Percentiles rank a stretch among this genome's conserved stretches.
Evolutionary conservation across 805 yeast species (phyloP).

Genomic region (Ogataea henricii): DNA sequence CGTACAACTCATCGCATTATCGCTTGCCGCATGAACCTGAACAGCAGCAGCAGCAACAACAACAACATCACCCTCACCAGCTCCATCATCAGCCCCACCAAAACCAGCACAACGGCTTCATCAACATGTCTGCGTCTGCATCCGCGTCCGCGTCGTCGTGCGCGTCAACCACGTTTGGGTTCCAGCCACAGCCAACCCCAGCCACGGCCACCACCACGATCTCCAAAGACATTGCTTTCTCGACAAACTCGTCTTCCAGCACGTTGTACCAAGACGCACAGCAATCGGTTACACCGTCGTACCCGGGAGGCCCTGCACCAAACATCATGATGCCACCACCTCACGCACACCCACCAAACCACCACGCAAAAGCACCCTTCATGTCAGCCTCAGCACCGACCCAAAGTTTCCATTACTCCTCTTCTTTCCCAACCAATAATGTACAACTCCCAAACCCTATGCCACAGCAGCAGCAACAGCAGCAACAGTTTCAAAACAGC

Average conservation of each 20-base stretch:
- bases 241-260: slow-evolving; percentile 36
- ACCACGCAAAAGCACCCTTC: slow-evolving; percentile 22
- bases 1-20: slow-evolving; percentile 20
- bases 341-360: slow-evolving; percentile 4
- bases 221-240: slow-evolving; percentile 49
- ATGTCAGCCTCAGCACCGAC: slow-evolving; percentile 34
- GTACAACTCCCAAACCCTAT: background rate
- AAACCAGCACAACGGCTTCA: slow-evolving; percentile 19
- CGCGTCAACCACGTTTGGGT: slow-evolving; percentile 21
- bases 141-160: slow-evolving; percentile 15
- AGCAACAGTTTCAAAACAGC: slow-evolving; percentile 14
- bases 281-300: slow-evolving; percentile 25
- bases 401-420: slow-evolving; percentile 22
- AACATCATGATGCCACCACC: slow-evolving; percentile 11
- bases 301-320: slow-evolving; percentile 7
- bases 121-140: slow-evolving; percentile 19
- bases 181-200: slow-evolving; percentile 42
- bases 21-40: slow-evolving; percentile 9
- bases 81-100: no score
- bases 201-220: slow-evolving; percentile 58
- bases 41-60: slow-evolving; percentile 10
- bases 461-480: slow-evolving; percentile 17
- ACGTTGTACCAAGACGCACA: slow-evolving; percentile 38
- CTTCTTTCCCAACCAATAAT: slow-evolving; percentile 16
- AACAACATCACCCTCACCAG: no score